These are phyloP conservation scores for Coprinopsis marcescibilis DNA, from an alignment of 768 basidiomycete species.

Conservation along the genomic window DNA sequence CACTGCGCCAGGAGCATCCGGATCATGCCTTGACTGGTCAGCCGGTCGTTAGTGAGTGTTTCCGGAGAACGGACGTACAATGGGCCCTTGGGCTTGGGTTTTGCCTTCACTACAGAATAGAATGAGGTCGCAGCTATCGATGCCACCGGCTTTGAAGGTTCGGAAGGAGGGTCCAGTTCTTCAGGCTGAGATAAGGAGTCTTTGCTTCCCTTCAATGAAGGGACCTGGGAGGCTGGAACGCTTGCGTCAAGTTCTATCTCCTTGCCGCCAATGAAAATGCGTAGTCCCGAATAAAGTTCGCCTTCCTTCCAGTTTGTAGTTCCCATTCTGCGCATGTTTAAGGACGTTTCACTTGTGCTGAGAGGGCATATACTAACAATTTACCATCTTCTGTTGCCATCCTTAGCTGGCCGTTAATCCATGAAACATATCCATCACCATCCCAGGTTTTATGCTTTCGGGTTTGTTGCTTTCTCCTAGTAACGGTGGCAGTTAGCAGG, in stretches of 20 bases:
- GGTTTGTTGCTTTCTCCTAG: constrained; percentile 65
- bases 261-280: constrained; percentile 46
- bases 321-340: constrained; percentile 43
- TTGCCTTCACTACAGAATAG: constrained; percentile 42
- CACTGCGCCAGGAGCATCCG: constrained; percentile 67
- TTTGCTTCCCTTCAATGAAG: constrained; percentile 25
- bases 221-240: constrained; percentile 47
- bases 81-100: constrained; percentile 29
- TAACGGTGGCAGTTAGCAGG: constrained; percentile 1
- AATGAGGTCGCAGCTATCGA: constrained; percentile 58
- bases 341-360: not conserved
- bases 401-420: constrained; percentile 42
- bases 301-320: constrained; percentile 56
- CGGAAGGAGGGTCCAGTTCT: constrained; percentile 15
- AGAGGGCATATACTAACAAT: constrained; percentile 38
- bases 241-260: constrained; percentile 57
- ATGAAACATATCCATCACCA: constrained; percentile 62
- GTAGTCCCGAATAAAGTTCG: constrained; percentile 40
- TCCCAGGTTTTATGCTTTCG: constrained; percentile 89
- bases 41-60: not conserved
- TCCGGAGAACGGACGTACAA: constrained; percentile 35
- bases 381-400: constrained; percentile 69
- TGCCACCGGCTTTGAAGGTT: constrained; percentile 13
- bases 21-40: constrained; percentile 57
- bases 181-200: constrained; percentile 1